Percentiles rank a stretch among this genome's conserved stretches.
phyloP scores from a whole-genome alignment of 495 filamentous ascomycete genomes.

The Schizothecium vesticola region DNA sequence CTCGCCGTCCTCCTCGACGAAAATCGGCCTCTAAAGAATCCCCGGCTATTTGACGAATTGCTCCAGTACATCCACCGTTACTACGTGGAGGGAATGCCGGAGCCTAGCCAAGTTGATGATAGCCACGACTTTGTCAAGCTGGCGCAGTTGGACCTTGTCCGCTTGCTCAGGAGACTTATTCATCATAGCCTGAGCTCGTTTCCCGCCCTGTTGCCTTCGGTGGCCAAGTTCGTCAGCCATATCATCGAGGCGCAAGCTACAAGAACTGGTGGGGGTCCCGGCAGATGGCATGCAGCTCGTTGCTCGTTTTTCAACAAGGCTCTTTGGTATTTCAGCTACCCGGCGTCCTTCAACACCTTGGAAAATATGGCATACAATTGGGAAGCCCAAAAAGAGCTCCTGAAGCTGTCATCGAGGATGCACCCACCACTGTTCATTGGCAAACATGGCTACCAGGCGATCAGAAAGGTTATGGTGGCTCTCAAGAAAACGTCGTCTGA shows the following conservation, averaged over 20 bases:
- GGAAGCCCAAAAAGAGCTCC: conserved; percentile 39
- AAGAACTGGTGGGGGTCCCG: not conserved
- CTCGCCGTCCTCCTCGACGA: conserved; percentile 29
- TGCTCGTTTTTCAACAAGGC: conserved; percentile 33
- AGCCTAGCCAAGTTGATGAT: not conserved
- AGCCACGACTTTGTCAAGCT: not conserved
- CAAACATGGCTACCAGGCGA: conserved; percentile 31
- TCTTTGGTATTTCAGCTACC: conserved; percentile 27
- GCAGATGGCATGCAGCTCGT: conserved; percentile 11
- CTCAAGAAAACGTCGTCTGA: conserved; percentile 35
- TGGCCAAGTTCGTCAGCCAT: conserved; percentile 29
- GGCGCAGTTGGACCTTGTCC: conserved; percentile 2
- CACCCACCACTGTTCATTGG: conserved; percentile 34
- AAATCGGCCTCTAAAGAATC: conserved; percentile 26
- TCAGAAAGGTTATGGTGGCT: conserved; percentile 36
- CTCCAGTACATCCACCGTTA: conserved; percentile 29
- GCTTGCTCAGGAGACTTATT: conserved; percentile 29
- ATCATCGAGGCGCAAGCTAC: conserved; percentile 30
- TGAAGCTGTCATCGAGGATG: conserved; percentile 32
- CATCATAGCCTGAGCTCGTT: conserved; percentile 28
- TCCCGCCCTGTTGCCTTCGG: conserved; percentile 29
- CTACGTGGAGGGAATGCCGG: conserved; percentile 16
- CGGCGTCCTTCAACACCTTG: conserved; percentile 24
- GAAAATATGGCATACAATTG: conserved; percentile 37
- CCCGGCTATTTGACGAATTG: conserved; percentile 24